Evolutionary conservation across 2,329 filamentous ascomycete genomes (phyloP), one percentile per base, ranked within the genome.

Genomic region (Pseudogymnoascus sp.): DNA sequence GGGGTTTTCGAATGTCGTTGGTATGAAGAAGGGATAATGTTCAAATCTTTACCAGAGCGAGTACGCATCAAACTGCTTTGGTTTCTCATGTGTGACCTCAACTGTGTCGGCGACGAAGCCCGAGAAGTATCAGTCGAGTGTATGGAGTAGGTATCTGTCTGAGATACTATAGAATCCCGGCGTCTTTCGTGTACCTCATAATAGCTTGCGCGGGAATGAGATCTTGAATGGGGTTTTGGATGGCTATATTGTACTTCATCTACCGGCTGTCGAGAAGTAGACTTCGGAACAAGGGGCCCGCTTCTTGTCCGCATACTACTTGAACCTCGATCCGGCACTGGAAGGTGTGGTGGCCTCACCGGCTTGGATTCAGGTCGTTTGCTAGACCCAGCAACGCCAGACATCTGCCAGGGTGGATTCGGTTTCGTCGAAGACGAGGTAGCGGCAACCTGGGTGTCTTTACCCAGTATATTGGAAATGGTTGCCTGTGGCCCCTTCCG

Each of bases 131-230:
- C 77, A 16, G 76, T 70, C 0, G 81, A 78, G 62, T 81, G 78
- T 23, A 84, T 73, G 0, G 83, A 82, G 64, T 81, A 82, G 0
- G 81, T 80, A 63, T 85, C 83, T 1, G 82, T 82, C 60, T 82
- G 77, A 0, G 84, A 85, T 3, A 84, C 76, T 11, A 84, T 71
- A 0, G 84, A 86, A 66, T 82, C 80, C 21, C 81, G 78, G 3
- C 79, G 77, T 25, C 74, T 76, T 59, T 84, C 80, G 38, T 81
- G 79, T 3, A 83, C 73, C 0, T 82, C 81, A 11, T 82, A 76
- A 66, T 79, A 81, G 53, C 80, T 81, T 37, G 81, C 69, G 44
- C 78, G 74, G 0, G 81, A 83, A 4, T 78, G 76, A 56, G 73
- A 78, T 28, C 77, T 74, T 40, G 65, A 61, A 18, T 11, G 63